phyloP scores from a whole-genome alignment of 1,284 basidiomycete species.

The Schizophyllum commune region DNA sequence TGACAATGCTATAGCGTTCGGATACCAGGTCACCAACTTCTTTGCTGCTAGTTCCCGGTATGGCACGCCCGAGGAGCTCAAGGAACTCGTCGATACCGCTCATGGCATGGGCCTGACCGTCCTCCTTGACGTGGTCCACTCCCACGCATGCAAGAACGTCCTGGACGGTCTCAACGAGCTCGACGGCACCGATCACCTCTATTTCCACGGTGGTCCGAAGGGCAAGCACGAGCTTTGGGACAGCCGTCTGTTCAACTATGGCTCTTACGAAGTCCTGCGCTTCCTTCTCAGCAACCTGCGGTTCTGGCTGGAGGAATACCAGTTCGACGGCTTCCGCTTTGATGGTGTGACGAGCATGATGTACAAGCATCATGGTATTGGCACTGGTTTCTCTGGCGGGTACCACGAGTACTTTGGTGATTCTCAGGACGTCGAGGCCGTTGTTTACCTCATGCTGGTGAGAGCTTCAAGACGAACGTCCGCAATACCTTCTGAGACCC shows the following conservation, averaged over 20 bases:
- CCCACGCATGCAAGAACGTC: slow-evolving; percentile 97
- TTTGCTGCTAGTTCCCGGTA: slow-evolving; percentile 96
- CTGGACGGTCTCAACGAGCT: slow-evolving; percentile 94
- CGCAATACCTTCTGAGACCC: slow-evolving; percentile 3
- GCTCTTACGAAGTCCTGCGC: slow-evolving; percentile 86
- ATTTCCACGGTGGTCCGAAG: slow-evolving; percentile 91
- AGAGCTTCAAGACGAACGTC: slow-evolving; percentile 22
- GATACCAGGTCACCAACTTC: slow-evolving; percentile 96
- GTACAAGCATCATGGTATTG: slow-evolving; percentile 96
- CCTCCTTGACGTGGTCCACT: slow-evolving; percentile 94
- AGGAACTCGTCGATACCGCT: slow-evolving; percentile 91
- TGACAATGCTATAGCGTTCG: slow-evolving; percentile 60
- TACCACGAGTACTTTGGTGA: slow-evolving; percentile 98
- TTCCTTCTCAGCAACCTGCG: slow-evolving; percentile 94
- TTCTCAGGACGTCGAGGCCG: slow-evolving; percentile 79
- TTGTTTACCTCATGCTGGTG: slow-evolving; percentile 95
- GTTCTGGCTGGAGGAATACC: slow-evolving; percentile 93
- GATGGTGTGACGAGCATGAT: slow-evolving; percentile 99
- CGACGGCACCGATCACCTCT: slow-evolving; percentile 93
- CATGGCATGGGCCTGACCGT: slow-evolving; percentile 92
- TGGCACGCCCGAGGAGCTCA: slow-evolving; percentile 91
- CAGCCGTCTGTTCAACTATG: slow-evolving; percentile 94
- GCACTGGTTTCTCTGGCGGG: slow-evolving; percentile 93
- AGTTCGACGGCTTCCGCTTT: slow-evolving; percentile 96
- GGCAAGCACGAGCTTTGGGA: slow-evolving; percentile 97